phyloP scores from a whole-genome alignment of 768 basidiomycete species.

The Trametes cingulata region DNA sequence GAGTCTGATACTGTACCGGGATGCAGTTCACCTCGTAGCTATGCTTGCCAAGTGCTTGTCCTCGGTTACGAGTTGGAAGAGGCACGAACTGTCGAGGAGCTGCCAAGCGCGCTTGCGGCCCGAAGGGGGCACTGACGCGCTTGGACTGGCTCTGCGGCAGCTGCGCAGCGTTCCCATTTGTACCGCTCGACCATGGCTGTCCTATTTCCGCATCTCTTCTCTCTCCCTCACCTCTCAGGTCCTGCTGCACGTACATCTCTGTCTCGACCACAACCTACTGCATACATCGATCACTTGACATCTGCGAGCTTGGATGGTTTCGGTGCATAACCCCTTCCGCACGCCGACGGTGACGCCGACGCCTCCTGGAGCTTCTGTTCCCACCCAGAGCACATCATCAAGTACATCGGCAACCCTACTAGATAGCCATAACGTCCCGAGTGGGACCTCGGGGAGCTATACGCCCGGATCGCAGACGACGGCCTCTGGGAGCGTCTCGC shows the following conservation, averaged over 20 bases:
- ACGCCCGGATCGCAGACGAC: not conserved
- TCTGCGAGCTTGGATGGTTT: conserved; percentile 9
- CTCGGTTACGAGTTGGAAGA: not conserved
- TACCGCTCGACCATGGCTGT: not conserved
- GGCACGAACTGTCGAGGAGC: not conserved
- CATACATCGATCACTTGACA: not conserved
- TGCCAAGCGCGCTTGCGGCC: too few relatives aligned
- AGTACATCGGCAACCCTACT: not conserved
- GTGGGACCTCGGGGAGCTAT: too few relatives aligned
- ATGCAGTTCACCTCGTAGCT: too few relatives aligned
- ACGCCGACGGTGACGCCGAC: conserved; percentile 32
- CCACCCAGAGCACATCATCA: not conserved
- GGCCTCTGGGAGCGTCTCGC: not conserved
- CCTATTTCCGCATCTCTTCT: not conserved
- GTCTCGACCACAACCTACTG: not conserved
- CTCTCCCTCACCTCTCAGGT: not conserved
- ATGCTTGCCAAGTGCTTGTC: not conserved
- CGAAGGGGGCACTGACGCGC: not conserved
- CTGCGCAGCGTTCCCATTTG: not conserved
- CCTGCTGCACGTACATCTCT: not conserved
- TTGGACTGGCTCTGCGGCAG: not conserved
- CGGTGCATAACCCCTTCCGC: conserved; percentile 37
- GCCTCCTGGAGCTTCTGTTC: conserved; percentile 28
- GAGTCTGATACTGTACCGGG: too few relatives aligned
- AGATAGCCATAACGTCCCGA: too few relatives aligned